phyloP scores from a whole-genome alignment of 139 green algal genomes.

The Micractinium sp. region DNA sequence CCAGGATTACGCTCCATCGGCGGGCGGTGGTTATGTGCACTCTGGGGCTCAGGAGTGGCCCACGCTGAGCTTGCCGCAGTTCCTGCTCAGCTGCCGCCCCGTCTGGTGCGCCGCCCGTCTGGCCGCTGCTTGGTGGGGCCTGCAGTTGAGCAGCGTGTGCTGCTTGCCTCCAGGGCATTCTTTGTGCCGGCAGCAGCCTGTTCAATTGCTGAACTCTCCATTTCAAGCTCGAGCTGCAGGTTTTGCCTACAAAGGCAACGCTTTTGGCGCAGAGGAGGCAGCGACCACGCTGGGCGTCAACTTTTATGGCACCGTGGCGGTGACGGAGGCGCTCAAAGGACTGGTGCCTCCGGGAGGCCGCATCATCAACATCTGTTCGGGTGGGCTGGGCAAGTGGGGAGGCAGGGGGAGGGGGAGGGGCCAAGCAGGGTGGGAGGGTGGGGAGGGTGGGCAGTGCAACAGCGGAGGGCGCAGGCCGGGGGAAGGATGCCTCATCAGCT shows the following conservation, averaged over 20 bases:
- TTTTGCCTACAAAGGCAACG: conserved; percentile 78
- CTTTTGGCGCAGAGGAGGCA: conserved; percentile 71
- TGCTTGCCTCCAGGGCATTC: not conserved
- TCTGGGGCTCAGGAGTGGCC: not conserved
- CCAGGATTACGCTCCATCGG: not conserved
- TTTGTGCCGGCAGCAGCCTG: not conserved
- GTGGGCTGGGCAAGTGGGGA: not conserved
- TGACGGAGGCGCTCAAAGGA: conserved; percentile 49
- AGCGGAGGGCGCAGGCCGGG: not conserved
- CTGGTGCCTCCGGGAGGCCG: conserved; percentile 47
- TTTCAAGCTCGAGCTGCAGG: conserved; percentile 33
- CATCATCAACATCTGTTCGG: conserved; percentile 61
- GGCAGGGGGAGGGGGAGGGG: not conserved
- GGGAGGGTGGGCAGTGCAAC: not conserved
- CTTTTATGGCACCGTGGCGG: conserved; percentile 47
- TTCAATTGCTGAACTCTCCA: not conserved
- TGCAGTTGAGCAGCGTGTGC: too few relatives aligned
- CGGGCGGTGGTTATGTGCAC: not conserved
- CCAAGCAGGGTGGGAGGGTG: not conserved
- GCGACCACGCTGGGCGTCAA: conserved; percentile 57
- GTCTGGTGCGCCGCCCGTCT: not conserved
- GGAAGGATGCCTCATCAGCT: not conserved
- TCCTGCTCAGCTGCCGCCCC: not conserved
- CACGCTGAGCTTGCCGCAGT: not conserved
- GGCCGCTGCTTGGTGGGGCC: too few relatives aligned